Evolutionary conservation across 148 eudicot species (phyloP).

Genomic region (Rhododendron vialii): DNA sequence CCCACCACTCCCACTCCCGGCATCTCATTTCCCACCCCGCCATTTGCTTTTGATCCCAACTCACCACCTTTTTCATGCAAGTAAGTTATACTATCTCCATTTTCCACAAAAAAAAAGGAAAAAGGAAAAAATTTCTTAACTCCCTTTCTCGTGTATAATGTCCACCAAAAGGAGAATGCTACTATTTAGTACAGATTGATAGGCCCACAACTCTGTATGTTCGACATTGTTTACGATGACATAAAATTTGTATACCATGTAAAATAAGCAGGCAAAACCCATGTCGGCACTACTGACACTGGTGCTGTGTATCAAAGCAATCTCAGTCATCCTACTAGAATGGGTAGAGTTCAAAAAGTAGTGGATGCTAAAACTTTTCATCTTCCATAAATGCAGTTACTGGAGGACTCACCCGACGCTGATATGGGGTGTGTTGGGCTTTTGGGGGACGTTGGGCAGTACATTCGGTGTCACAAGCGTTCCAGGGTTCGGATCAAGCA

Average conservation of each 20-base stretch:
- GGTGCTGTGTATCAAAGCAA: background rate
- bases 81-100: conserved; percentile 40
- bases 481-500: conserved; percentile 47
- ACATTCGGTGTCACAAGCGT: conserved; percentile 41
- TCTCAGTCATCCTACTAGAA: background rate
- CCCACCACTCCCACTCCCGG: conserved; percentile 17
- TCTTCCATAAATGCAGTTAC: conserved; percentile 40
- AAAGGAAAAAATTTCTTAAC: background rate
- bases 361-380: background rate
- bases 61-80: conserved; percentile 78
- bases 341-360: background rate
- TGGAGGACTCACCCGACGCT: conserved; percentile 75
- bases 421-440: conserved; percentile 67
- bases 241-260: background rate
- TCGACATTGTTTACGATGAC: background rate
- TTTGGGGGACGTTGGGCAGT: conserved; percentile 67
- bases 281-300: background rate
- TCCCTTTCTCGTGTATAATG: background rate
- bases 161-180: background rate
- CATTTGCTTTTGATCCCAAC: conserved; percentile 50
- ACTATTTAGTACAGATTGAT: background rate
- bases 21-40: conserved; percentile 38
- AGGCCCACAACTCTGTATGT: background rate
- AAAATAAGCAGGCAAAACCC: background rate
- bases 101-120: background rate